Conservation (phyloP, 2,329 filamentous ascomycete species). For the Ceratocystis destructans region DNA sequence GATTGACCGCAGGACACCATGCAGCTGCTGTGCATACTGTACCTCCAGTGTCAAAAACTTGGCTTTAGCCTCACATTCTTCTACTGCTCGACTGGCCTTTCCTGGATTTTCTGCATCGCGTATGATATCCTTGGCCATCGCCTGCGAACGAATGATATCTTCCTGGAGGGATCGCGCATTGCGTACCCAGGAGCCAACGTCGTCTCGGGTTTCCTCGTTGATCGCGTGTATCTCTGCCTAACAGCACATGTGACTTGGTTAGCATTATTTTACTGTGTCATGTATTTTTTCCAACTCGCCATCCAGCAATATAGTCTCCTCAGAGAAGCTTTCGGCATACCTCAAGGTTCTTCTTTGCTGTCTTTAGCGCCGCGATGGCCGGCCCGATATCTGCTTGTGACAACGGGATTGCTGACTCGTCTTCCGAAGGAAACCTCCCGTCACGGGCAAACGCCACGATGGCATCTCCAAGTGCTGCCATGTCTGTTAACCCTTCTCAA, state of each 20-base stretch:
- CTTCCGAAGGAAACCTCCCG: slow-evolving; percentile 30
- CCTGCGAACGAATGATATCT: slow-evolving; percentile 69
- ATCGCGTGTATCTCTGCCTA: slow-evolving; percentile 60
- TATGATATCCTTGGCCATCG: slow-evolving; percentile 68
- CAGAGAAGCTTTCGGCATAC: slow-evolving; percentile 22
- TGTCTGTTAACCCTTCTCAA: background rate
- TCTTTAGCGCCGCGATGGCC: slow-evolving; percentile 29
- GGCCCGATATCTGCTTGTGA: slow-evolving; percentile 29
- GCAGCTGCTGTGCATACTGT: slow-evolving; percentile 45
- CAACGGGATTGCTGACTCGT: slow-evolving; percentile 28
- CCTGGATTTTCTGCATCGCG: slow-evolving; percentile 55
- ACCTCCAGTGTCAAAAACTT: slow-evolving; percentile 45
- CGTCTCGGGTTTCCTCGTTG: slow-evolving; percentile 61
- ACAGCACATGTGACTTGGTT: background rate
- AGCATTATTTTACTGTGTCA: background rate
- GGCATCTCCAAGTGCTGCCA: slow-evolving; percentile 27
- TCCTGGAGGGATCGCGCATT: slow-evolving; percentile 74
- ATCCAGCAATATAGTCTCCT: background rate
- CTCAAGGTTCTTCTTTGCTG: slow-evolving; percentile 29
- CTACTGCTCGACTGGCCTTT: slow-evolving; percentile 38
- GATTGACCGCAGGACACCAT: slow-evolving; percentile 37
- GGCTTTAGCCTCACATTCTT: slow-evolving; percentile 40
- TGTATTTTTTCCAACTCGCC: background rate
- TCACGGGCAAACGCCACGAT: slow-evolving; percentile 31
- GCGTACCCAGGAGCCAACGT: slow-evolving; percentile 73